Conservation (phyloP, 345 rosid species). For the Euclidium syriacum region DNA sequence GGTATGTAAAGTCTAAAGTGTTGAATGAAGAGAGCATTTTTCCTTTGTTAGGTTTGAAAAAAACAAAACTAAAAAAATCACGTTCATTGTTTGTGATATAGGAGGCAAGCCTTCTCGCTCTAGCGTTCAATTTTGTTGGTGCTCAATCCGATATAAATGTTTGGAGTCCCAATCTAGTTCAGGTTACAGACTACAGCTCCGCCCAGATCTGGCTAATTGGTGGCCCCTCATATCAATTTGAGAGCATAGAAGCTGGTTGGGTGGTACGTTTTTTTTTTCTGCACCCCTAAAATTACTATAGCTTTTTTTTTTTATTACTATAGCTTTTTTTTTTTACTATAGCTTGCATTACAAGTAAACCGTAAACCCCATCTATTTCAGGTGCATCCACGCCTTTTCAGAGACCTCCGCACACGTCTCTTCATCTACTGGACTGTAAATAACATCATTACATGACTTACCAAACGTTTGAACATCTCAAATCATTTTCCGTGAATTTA, state of each 20-base stretch:
- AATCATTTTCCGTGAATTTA: neutral
- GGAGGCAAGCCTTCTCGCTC: slow-evolving; percentile 27
- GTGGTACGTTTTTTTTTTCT: slow-evolving; percentile 7
- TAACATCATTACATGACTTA: neutral
- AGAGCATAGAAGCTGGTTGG: slow-evolving; percentile 54
- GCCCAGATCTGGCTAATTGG: slow-evolving; percentile 42
- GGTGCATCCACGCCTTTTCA: slow-evolving; percentile 29
- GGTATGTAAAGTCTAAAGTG: slow-evolving; percentile 19
- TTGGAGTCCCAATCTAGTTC: slow-evolving; percentile 47
- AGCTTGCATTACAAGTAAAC: neutral
- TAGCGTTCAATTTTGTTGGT: slow-evolving; percentile 37
- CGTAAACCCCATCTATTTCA: neutral
- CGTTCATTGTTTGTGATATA: slow-evolving; percentile 10
- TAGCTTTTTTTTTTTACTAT: neutral
- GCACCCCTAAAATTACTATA: neutral
- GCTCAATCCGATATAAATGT: slow-evolving; percentile 40
- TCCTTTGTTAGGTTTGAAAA: neutral
- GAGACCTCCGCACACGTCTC: slow-evolving; percentile 27
- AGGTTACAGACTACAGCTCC: slow-evolving; percentile 27
- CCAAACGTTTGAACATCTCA: neutral
- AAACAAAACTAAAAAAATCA: neutral
- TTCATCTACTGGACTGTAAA: slow-evolving; percentile 37
- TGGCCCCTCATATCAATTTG: slow-evolving; percentile 26
- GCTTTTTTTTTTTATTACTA: neutral
- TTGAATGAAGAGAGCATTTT: neutral